Percentiles rank a stretch among this genome's conserved stretches.
phyloP scores from a whole-genome alignment of 352 stramenopile genomes.

The Phytophthora pini region DNA sequence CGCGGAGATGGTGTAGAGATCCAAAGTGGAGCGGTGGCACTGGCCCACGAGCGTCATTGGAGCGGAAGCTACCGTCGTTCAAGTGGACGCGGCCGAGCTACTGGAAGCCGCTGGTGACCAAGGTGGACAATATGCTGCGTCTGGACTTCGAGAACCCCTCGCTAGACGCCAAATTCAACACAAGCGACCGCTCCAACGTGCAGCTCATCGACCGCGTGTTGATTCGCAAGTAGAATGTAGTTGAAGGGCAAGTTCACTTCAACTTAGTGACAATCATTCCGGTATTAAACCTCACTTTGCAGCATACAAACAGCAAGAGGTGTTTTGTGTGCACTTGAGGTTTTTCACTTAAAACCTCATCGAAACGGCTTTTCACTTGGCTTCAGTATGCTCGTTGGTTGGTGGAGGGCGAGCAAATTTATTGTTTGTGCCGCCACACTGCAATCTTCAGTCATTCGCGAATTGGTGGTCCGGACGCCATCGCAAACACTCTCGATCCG shows the following conservation, averaged over 20 bases:
- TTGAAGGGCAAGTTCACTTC: slow-evolving; percentile 8
- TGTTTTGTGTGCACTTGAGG: slow-evolving; percentile 20
- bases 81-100: slow-evolving; percentile 80
- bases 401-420: slow-evolving; percentile 9
- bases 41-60: slow-evolving; percentile 48
- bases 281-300: slow-evolving; percentile 22
- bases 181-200: slow-evolving; percentile 79
- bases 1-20: slow-evolving; percentile 85
- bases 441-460: slow-evolving; percentile 25
- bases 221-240: slow-evolving; percentile 42
- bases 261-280: slow-evolving; percentile 24
- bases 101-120: slow-evolving; percentile 84
- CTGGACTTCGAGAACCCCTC: slow-evolving; percentile 87
- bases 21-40: slow-evolving; percentile 76
- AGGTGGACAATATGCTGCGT: slow-evolving; percentile 84
- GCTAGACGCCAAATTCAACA: slow-evolving; percentile 78
- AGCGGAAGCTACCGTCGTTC: slow-evolving; percentile 72
- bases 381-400: slow-evolving; percentile 45
- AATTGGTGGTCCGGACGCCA: slow-evolving; percentile 26
- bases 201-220: slow-evolving; percentile 81
- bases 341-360: slow-evolving; percentile 33
- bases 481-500: slow-evolving; percentile 7
- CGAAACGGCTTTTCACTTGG: slow-evolving; percentile 25
- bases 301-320: slow-evolving; percentile 26
- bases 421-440: background rate